Conservation (phyloP, 1,139 yeast genomes). For the Geotrichum fermentans region DNA sequence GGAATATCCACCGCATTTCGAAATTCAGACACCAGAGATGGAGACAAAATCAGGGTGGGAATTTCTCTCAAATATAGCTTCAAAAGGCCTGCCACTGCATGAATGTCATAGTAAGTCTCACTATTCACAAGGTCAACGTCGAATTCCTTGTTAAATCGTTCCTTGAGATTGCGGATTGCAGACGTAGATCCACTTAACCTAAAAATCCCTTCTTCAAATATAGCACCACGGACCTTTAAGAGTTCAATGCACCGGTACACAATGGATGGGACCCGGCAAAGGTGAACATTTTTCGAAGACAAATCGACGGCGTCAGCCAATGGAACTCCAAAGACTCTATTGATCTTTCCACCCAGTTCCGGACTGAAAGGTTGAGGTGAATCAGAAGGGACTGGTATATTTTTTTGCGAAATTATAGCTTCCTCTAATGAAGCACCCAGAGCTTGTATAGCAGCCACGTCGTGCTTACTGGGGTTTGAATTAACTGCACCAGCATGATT, state of each 20-base stretch:
- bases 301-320: slow-evolving; percentile 50
- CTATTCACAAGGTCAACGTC: slow-evolving; percentile 60
- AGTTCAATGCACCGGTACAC: slow-evolving; percentile 71
- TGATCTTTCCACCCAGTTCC: neutral
- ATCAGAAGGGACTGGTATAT: neutral
- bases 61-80: slow-evolving; percentile 70
- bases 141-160: slow-evolving; percentile 50
- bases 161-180: slow-evolving; percentile 66
- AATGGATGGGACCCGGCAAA: slow-evolving; percentile 61
- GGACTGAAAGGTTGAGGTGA: neutral
- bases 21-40: slow-evolving; percentile 42
- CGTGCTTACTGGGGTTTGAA: slow-evolving; percentile 14
- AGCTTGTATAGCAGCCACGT: slow-evolving; percentile 14
- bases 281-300: slow-evolving; percentile 41
- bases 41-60: slow-evolving; percentile 61
- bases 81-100: slow-evolving; percentile 73
- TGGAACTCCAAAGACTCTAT: slow-evolving; percentile 59
- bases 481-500: slow-evolving; percentile 7
- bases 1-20: slow-evolving; percentile 38
- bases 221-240: slow-evolving; percentile 62
- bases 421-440: slow-evolving; percentile 16
- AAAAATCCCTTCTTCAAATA: slow-evolving; percentile 85
- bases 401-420: slow-evolving; percentile 7
- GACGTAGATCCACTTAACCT: slow-evolving; percentile 87
- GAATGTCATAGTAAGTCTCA: slow-evolving; percentile 49